Percentiles rank a stretch among this genome's conserved stretches.
Evolutionary conservation across 179 eudicot species (phyloP).

Genomic region (Silene coronaria): DNA sequence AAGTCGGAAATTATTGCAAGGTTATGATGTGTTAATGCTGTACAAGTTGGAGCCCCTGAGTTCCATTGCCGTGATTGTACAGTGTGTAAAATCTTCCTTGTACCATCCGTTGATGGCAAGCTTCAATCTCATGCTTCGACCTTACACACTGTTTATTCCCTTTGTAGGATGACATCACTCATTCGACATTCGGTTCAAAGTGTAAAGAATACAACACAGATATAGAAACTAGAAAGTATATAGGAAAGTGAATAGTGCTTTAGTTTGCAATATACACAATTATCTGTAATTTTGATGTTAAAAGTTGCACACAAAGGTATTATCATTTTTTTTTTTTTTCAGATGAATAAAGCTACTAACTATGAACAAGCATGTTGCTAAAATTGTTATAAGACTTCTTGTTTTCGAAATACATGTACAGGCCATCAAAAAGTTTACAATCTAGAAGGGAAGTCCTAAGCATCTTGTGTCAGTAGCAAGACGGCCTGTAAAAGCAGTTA

Average conservation of each 20-base stretch:
- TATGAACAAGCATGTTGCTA: background rate
- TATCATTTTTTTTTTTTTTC: background rate
- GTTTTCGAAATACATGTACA: too few relatives aligned
- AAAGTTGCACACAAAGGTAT: background rate
- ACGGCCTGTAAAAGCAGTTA: background rate
- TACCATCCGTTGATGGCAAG: background rate
- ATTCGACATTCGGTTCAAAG: background rate
- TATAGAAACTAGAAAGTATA: background rate
- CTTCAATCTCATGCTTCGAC: background rate
- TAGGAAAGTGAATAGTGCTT: background rate
- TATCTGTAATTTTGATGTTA: background rate
- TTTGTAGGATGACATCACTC: background rate
- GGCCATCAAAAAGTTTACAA: too few relatives aligned
- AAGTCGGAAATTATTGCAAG: background rate
- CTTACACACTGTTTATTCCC: background rate
- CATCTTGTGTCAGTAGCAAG: too few relatives aligned
- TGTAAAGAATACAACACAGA: background rate
- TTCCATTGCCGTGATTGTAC: background rate
- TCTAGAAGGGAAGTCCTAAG: too few relatives aligned
- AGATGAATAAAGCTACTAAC: background rate
- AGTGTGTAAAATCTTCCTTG: background rate
- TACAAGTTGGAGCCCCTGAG: too few relatives aligned
- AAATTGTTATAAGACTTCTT: background rate
- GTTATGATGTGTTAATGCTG: background rate
- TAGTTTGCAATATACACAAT: background rate